These are phyloP conservation scores for Nephelium lappaceum DNA, from an alignment of 345 rosid genomes.

Conservation along the genomic window DNA sequence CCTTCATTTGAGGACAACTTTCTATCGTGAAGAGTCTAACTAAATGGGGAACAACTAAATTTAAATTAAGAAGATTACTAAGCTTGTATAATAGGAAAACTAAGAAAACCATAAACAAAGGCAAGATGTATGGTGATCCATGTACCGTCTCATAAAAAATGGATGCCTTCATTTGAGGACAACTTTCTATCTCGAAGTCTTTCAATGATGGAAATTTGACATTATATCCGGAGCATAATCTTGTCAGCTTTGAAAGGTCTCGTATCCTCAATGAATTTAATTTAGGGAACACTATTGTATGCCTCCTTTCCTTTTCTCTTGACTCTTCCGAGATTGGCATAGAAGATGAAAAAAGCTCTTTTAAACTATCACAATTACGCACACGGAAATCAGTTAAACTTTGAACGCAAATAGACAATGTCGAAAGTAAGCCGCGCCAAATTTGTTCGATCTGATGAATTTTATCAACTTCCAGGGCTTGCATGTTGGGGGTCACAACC, in stretches of 20 bases:
- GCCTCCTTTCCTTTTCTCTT: neutral
- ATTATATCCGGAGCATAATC: neutral
- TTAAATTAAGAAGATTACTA: too few relatives aligned
- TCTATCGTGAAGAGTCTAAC: too few relatives aligned
- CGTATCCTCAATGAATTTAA: fast-evolving
- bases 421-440: conserved; percentile 9
- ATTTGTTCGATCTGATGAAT: neutral
- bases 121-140: neutral
- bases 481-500: conserved; percentile 28
- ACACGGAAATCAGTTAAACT: neutral
- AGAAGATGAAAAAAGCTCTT: neutral
- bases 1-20: too few relatives aligned
- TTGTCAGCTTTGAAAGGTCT: neutral
- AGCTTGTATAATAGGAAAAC: too few relatives aligned
- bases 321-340: neutral
- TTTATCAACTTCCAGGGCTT: neutral
- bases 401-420: neutral
- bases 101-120: too few relatives aligned
- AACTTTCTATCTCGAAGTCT: neutral
- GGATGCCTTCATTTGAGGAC: conserved; percentile 1
- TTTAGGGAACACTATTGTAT: neutral
- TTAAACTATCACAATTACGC: fast-evolving
- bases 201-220: neutral
- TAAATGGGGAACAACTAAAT: too few relatives aligned
- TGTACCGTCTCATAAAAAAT: neutral